A percentile compares a stretch with the other conserved stretches of the same genome.
Evolutionary conservation across 257 asterid species (phyloP).

Genomic region (Jacaranda mimosifolia): DNA sequence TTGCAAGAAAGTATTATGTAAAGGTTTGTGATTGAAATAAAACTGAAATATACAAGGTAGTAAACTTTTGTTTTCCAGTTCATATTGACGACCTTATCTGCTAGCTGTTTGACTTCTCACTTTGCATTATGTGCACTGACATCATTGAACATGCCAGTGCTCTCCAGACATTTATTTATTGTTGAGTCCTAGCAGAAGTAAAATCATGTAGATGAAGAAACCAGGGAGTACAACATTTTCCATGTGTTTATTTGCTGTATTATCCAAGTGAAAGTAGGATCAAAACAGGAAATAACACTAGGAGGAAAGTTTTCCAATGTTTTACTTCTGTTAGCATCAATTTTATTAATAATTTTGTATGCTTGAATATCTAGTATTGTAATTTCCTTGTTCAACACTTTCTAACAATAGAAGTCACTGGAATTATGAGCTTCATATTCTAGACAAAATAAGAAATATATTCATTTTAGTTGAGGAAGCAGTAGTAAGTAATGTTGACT

Average conservation of each 20-base stretch:
- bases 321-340: not conserved
- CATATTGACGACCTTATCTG: not conserved
- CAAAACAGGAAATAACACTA: not conserved
- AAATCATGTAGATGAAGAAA: slow-evolving; percentile 1
- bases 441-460: not conserved
- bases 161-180: slow-evolving; percentile 11
- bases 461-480: not conserved
- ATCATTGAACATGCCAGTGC: not conserved
- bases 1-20: not conserved
- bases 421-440: not conserved
- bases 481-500: not conserved
- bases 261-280: not conserved
- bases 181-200: slow-evolving; percentile 6
- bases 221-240: not conserved
- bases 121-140: not conserved
- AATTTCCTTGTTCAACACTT: not conserved
- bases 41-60: not conserved
- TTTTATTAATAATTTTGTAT: not conserved
- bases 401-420: not conserved
- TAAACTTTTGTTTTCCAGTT: not conserved
- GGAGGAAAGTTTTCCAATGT: not conserved
- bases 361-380: not conserved
- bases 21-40: not conserved
- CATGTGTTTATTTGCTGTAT: not conserved
- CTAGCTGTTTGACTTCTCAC: not conserved